Evolutionary conservation across 169 alveolate species (phyloP).

Genomic region (Plasmodium billcollinsi): DNA sequence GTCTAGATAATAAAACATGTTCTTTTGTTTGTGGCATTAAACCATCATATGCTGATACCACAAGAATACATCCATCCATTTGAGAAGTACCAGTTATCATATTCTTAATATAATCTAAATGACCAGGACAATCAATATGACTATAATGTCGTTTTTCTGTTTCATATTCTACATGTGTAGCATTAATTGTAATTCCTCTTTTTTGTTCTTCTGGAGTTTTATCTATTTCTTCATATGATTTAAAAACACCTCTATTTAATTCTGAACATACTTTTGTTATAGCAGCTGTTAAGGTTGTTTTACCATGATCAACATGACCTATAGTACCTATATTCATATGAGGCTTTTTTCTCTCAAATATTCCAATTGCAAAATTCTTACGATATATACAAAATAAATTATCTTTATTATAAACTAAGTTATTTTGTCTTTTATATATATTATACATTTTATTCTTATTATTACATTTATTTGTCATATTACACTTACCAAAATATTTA

Average conservation of each 20-base stretch:
- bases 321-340: conserved; percentile 97
- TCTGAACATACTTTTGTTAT: conserved; percentile 91
- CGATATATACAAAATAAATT: neutral
- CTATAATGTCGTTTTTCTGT: conserved; percentile 94
- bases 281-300: conserved; percentile 97
- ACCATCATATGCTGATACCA: conserved; percentile 97
- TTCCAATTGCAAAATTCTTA: conserved; percentile 83
- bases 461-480: neutral
- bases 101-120: conserved; percentile 96
- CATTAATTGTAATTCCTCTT: conserved; percentile 95
- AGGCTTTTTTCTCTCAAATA: conserved; percentile 93
- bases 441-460: neutral
- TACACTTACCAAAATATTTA: neutral
- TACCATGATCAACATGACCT: conserved; percentile 98
- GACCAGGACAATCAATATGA: conserved; percentile 98
- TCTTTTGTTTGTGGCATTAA: conserved; percentile 97
- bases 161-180: conserved; percentile 93
- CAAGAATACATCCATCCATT: conserved; percentile 96
- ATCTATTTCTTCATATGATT: conserved; percentile 88
- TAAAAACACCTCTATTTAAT: conserved; percentile 81
- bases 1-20: conserved; percentile 91
- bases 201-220: conserved; percentile 97
- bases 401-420: neutral
- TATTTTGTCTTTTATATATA: neutral
- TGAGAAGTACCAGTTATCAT: conserved; percentile 98